A percentile compares a stretch with the other conserved stretches of the same genome.
Conservation (phyloP, 495 filamentous ascomycete species). For the Hypoxylon trugodes region DNA sequence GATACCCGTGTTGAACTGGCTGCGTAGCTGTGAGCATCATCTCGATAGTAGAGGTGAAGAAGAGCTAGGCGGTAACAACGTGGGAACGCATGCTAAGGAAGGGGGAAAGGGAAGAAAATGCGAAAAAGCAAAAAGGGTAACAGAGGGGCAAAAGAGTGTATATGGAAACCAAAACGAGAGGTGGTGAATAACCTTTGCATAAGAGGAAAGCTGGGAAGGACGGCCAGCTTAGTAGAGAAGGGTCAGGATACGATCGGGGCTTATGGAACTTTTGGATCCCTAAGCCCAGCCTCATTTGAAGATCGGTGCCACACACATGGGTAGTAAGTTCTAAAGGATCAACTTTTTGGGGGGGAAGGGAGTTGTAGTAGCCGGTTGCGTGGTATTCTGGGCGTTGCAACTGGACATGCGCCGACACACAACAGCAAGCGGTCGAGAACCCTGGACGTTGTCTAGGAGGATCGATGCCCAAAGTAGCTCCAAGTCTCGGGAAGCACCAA, state of each 20-base stretch:
- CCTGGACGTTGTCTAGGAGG: constrained; percentile 37
- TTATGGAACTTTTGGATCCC: constrained; percentile 61
- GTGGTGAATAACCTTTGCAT: constrained; percentile 60
- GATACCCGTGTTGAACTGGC: constrained; percentile 71
- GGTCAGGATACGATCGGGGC: constrained; percentile 55
- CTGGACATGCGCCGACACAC: constrained; percentile 46
- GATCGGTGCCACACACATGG: constrained; percentile 46
- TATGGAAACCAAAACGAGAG: constrained; percentile 44
- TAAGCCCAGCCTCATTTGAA: constrained; percentile 58
- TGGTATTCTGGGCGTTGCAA: constrained; percentile 48
- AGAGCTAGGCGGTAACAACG: constrained; percentile 35
- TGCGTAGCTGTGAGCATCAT: constrained; percentile 76
- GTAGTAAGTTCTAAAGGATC: constrained; percentile 45
- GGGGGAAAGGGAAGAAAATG: constrained; percentile 22
- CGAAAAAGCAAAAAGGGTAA: no score
- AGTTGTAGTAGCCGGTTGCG: constrained; percentile 41
- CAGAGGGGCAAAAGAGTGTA: constrained; percentile 30
- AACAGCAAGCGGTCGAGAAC: constrained; percentile 44
- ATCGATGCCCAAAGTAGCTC: constrained; percentile 39
- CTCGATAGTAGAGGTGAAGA: constrained; percentile 42
- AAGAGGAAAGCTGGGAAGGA: constrained; percentile 60
- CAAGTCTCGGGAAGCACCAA: constrained; percentile 40
- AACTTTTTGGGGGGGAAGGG: constrained; percentile 33
- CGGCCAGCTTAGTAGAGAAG: constrained; percentile 60
- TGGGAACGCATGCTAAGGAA: constrained; percentile 36